Evolutionary conservation across 352 stramenopile species (phyloP), one percentile per base, ranked within the genome.

Genomic region (Phytophthora rubi): DNA sequence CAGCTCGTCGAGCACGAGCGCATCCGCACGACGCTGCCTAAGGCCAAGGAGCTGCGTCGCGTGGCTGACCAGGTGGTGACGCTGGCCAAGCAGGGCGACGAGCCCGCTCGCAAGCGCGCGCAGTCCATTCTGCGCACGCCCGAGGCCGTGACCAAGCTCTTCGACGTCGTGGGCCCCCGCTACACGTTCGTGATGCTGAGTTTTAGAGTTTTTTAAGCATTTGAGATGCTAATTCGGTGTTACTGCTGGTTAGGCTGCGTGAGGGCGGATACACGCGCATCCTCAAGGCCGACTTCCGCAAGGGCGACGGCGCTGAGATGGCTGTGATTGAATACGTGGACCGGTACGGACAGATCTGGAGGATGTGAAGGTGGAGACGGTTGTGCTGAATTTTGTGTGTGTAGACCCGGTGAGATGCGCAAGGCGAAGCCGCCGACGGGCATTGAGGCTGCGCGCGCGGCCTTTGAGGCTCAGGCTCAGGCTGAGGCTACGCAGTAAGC

Each of bases 251-350:
- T 16, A 83, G 76, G 33, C 53, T 77, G 42, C 89, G 92, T 48
- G 85, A 92, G 60, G 92, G 97, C 15, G 97, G 97, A 56, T 99
- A 99, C 86, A 99, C 97, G 45, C 87, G 97, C 59, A 90, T 99
- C 30, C 75, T 99, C 65, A 99, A 99, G 83, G 86, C 88, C 32
- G 90, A 97, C 63, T 96, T 94, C 53, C 90, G 97, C 55, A 84
- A 83, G 62, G 96, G 97, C 56, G 97, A 99, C 73, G 97, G 97
- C 61, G 97, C 97, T 60, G 93, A 98, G 59, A 99, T 99, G 97
- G 95, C 96, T 13, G 75, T 99, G 21, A 99, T 99, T 80, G 97
- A 99, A 89, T 99, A 98, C 85, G 92, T 99, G 21, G 97, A 99
- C 73, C 88, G 91, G 89, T 95, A 74, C 48, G 78, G 54, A 54